A percentile compares a stretch with the other conserved stretches of the same genome.
phyloP scores from a whole-genome alignment of 2,329 filamentous ascomycete species.

The Fusarium sp. region DNA sequence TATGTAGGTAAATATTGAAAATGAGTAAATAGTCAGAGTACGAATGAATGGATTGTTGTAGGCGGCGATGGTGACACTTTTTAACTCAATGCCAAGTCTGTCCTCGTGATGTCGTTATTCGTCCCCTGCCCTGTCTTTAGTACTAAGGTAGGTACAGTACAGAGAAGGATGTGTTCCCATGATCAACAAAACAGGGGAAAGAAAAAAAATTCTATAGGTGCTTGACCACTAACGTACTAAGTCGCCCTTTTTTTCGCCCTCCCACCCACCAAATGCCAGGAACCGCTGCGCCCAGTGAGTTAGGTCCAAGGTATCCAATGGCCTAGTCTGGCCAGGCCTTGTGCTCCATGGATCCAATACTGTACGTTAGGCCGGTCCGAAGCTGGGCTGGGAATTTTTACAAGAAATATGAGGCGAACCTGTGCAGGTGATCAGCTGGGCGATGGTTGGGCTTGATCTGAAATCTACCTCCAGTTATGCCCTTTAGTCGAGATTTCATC shows the following conservation, averaged over 20 bases:
- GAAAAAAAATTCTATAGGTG: constrained; percentile 26
- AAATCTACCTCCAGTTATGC: not conserved
- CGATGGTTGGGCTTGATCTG: not conserved
- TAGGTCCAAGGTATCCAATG: constrained; percentile 4
- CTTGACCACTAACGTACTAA: constrained; percentile 17
- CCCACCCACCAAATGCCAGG: constrained; percentile 14
- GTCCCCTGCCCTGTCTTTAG: constrained; percentile 9
- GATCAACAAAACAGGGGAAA: constrained; percentile 36
- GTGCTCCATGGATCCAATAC: constrained; percentile 8
- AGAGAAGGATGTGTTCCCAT: constrained; percentile 35
- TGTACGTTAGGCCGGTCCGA: constrained; percentile 22
- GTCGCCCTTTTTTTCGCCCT: constrained; percentile 13
- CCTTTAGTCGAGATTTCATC: not conserved
- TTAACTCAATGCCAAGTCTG: constrained; percentile 40
- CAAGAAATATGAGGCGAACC: not conserved
- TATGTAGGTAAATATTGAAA: not conserved
- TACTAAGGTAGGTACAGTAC: not conserved
- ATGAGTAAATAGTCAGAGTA: not conserved
- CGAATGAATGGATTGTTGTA: not conserved
- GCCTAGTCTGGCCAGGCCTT: constrained; percentile 17
- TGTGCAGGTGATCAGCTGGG: not conserved
- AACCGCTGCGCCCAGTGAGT: constrained; percentile 5
- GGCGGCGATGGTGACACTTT: constrained; percentile 27
- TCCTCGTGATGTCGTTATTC: constrained; percentile 38
- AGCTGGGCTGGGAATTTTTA: constrained; percentile 4